Evolutionary conservation across 495 filamentous ascomycete genomes (phyloP), one percentile per base, ranked within the genome.

Genomic region (Annulohypoxylon maeteangense): DNA sequence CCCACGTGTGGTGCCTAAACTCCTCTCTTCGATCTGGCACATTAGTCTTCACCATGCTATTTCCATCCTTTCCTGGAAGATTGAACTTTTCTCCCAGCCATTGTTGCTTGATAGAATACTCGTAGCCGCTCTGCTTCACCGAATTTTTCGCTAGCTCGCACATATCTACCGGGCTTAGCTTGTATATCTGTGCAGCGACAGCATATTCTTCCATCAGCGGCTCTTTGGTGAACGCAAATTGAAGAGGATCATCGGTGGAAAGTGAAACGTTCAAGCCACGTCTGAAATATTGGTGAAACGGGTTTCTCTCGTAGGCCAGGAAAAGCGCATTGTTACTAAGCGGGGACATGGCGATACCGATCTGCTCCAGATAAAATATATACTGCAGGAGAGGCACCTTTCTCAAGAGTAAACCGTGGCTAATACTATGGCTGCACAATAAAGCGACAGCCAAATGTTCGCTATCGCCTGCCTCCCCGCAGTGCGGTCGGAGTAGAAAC

Each of bases 141-240:
- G 93, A 97, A 79, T 98, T 94, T 80, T 95, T 96, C 3, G 95
- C 95, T 34, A 99, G 83, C 81, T 99, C 95, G 76, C 96, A 98
- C 95, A 99, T 99, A 78, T 99, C 95, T 5, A 98, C 95, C 16
- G 94, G 92, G 78, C 90, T 96, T 23, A 99, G 88, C 80, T 98
- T 98, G 82, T 98, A 99, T 51, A 99, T 99, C 80, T 99, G 95
- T 10, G 95, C 95, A 20, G 95, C 95, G 18, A 99, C 95, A 1
- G 94, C 93, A 71, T 99, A 99, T 76, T 99, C 95, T 79, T 99
- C 95, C 72, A 99, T 99, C 48, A 99, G 81, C 23, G 95, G 95
- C 77, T 99, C 95, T 78, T 98, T 98, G 27, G 95, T 99, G 78
- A 97, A 99, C 7, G 95, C 95, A 77, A 99, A 98, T 78, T 99